Evolutionary conservation across 129 eudicot species (phyloP).

Genomic region (Lactuca saligna): DNA sequence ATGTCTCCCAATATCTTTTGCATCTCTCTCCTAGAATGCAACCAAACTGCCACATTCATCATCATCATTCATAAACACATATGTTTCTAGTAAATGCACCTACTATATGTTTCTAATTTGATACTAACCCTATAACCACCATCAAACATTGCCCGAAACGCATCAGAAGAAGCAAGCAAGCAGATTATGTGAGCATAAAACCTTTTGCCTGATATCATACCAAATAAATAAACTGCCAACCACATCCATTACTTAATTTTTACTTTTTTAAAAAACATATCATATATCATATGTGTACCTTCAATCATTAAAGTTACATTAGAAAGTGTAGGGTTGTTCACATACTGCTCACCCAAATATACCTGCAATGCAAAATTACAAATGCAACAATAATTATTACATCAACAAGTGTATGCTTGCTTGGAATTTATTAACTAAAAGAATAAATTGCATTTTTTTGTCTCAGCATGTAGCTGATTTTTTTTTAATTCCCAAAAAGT

Average conservation of each 20-base stretch:
- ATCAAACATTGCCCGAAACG: conserved; percentile 91
- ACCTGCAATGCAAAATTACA: conserved; percentile 46
- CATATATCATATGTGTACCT: conserved; percentile 41
- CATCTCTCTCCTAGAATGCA: conserved; percentile 69
- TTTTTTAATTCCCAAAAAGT: no score
- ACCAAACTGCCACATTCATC: no score
- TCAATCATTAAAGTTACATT: conserved; percentile 83
- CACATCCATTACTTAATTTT: background rate
- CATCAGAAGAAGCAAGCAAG: conserved; percentile 95
- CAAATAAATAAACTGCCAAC: conserved; percentile 11
- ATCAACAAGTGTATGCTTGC: background rate
- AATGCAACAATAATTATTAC: background rate
- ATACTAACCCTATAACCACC: conserved; percentile 85
- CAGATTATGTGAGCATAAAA: conserved; percentile 90
- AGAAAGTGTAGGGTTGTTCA: conserved; percentile 72
- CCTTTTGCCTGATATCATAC: conserved; percentile 51
- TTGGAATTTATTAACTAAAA: background rate
- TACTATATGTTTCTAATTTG: background rate
- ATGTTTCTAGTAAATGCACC: no score
- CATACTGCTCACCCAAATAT: conserved; percentile 71
- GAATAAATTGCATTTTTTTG: no score
- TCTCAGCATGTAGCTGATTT: no score
- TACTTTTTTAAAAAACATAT: background rate
- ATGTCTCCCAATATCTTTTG: conserved; percentile 79
- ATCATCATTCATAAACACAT: conserved; percentile 1